Evolutionary conservation across 352 stramenopile genomes (phyloP), one percentile per base, ranked within the genome.

Genomic region (Detonula confervacea): DNA sequence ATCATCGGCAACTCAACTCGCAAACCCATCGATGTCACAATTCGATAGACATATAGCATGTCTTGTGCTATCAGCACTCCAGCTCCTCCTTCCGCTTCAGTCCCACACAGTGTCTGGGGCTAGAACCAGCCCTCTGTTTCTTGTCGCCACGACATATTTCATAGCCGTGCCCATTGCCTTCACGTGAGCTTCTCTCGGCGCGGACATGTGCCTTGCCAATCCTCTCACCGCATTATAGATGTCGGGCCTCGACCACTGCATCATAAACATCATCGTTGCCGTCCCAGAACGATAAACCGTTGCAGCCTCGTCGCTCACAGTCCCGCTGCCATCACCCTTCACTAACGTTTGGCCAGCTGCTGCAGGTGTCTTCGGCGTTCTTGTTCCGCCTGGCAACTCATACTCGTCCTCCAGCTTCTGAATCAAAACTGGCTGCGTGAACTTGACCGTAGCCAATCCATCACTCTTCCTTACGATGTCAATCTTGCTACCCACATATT

Each of bases 401-500:
- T 80, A 88, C 60, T 84, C 49, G 49, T 88, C 68, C 5, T 57
- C 14, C 14, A 82, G 73, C 14, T 67, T 86, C 29, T 88, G 73
- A 0, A 88, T 47, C 9, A 83, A 46, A 5, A 88, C 77, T 44
- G 66, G 56, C 69, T 88, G 77, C 8, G 64, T 78, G 12, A 86
- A 60, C 52, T 73, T 71, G 0, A 83, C 33, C 18, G 0, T 37
- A 18, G 59, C 25, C n/a, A 42, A n/a, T 29, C 25, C 61, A 55
- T 37, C 25, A 8, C 55, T 12, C 12, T 73, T 47, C 20, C 14
- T 8, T 14, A 66, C 49, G n/a, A 30, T 14, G 6, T 76, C 56
- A 11, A 76, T 56, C n/a, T 85, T 80, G 66, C 66, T 77, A 29
- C 76, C 80, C 0, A 87, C 72, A 72, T 83, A 85, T 56, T 87